These are phyloP conservation scores for Diplodia mutila DNA, from an alignment of 2,329 filamentous ascomycete genomes.

Conservation along the genomic window DNA sequence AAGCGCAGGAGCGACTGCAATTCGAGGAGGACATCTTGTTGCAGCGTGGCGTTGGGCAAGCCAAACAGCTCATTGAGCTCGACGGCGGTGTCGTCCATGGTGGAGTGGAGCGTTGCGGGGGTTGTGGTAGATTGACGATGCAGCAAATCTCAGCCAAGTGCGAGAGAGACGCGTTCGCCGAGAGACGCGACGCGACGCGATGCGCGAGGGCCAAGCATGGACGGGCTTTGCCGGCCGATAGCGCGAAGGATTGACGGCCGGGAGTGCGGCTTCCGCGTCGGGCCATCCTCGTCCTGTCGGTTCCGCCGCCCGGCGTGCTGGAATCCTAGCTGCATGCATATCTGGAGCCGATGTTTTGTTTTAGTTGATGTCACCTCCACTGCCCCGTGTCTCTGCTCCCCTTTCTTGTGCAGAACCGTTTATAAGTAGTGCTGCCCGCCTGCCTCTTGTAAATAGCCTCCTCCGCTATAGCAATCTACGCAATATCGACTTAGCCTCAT, in stretches of 20 bases:
- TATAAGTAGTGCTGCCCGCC: neutral
- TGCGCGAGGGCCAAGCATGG: conserved; percentile 7
- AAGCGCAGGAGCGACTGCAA: conserved; percentile 84
- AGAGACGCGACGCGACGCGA: conserved; percentile 31
- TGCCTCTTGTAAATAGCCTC: conserved; percentile 3
- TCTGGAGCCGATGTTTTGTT: neutral
- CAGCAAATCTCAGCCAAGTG: neutral
- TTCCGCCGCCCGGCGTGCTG: neutral
- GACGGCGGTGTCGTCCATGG: conserved; percentile 55
- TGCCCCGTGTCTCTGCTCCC: neutral
- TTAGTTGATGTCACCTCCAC: neutral
- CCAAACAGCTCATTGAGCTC: conserved; percentile 64
- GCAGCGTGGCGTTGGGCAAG: conserved; percentile 60
- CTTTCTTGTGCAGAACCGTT: neutral
- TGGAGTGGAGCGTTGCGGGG: conserved; percentile 22
- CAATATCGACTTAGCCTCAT: conserved; percentile 5
- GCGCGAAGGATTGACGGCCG: neutral
- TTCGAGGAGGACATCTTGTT: conserved; percentile 78
- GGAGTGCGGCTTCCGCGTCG: neutral
- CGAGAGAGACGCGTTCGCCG: neutral
- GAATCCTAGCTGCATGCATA: conserved; percentile 4
- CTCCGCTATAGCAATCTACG: conserved; percentile 14
- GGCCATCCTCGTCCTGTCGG: neutral
- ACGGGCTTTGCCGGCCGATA: no score
- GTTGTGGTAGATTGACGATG: conserved; percentile 10